These are phyloP conservation scores for Globisporangium ultimum DNA, from an alignment of 352 stramenopile species.

Conservation along the genomic window DNA sequence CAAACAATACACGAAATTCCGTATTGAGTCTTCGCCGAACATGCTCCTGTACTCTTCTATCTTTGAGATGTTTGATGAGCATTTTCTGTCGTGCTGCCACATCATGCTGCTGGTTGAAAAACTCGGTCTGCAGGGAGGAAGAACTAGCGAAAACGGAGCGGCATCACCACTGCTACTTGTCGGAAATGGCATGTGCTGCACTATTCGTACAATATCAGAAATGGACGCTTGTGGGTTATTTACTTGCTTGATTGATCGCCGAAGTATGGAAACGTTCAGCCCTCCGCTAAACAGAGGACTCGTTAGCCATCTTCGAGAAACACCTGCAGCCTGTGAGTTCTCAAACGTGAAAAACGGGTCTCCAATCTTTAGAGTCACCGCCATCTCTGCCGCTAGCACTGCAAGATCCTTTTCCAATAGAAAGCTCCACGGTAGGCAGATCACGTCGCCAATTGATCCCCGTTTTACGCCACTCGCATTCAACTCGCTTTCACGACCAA, in stretches of 20 bases:
- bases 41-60: conserved; percentile 21
- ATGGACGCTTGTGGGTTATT: neutral
- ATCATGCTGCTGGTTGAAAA: too few species aligned
- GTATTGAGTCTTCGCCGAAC: conserved; percentile 17
- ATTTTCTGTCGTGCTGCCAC: too few species aligned
- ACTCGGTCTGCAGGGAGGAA: conserved; percentile 18
- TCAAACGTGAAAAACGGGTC: conserved; percentile 25
- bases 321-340: neutral
- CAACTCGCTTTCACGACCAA: neutral
- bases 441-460: conserved; percentile 22
- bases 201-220: conserved; percentile 8
- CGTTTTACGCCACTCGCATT: neutral
- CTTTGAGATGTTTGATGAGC: neutral
- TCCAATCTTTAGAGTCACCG: conserved; percentile 43
- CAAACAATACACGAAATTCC: conserved; percentile 19
- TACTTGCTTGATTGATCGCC: conserved; percentile 4
- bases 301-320: conserved; percentile 16
- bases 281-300: conserved; percentile 32
- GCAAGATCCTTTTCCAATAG: conserved; percentile 68
- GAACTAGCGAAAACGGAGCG: conserved; percentile 30
- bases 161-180: conserved; percentile 5
- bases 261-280: conserved; percentile 14
- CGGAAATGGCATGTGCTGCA: conserved; percentile 32
- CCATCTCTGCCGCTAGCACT: conserved; percentile 48
- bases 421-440: conserved; percentile 48